Evolutionary conservation across 2,329 filamentous ascomycete species (phyloP), one percentile per base, ranked within the genome.

Genomic region (Cadophora luteo-olivacea): DNA sequence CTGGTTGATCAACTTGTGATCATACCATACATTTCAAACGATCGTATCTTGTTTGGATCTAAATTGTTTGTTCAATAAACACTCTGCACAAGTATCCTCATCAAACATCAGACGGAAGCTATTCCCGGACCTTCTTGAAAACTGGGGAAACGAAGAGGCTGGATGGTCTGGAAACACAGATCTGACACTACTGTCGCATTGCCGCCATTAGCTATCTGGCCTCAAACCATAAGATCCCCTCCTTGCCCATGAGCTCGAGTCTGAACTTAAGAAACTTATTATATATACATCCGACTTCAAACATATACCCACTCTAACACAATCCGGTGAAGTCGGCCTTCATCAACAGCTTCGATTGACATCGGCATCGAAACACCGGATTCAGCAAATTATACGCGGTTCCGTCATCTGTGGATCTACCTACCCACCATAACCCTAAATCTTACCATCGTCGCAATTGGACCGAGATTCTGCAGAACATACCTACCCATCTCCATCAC

Each of bases 391-490:
- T 58, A 68, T 66, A 61, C 33, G 38, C 48, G 22, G 24, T 33
- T 32, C 65, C 57, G 52, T 49, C 63, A 65, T 54, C 51, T 36
- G 54, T 38, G 54, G 54, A 58, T 32, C 54, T 36, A 36, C 9
- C 19, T 32, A 63, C n/a, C 49, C 25, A 16, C 51, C 51, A 54
- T 3, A 36, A 38, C 29, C 32, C 54, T 57, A 24, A 24, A 38
- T 58, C 33, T 58, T 22, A 38, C 54, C 33, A 58, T 58, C 19
- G 32, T 58, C 54, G 51, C 29, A 66, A 66, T 69, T 68, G 67
- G 68, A 63, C 67, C 67, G 69, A 71, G 65, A 69, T 51, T 64
- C 60, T 69, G 68, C 65, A 71, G 61, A 57, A 64, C 61, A 58
- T 62, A 58, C 67, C 58, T 33, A 38, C 48, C 38, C 29, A 22